Percentiles rank a stretch among this genome's conserved stretches.
Conservation (phyloP, 108 stramenopile genomes). For the Pseudonitzschia delicatissima region DNA sequence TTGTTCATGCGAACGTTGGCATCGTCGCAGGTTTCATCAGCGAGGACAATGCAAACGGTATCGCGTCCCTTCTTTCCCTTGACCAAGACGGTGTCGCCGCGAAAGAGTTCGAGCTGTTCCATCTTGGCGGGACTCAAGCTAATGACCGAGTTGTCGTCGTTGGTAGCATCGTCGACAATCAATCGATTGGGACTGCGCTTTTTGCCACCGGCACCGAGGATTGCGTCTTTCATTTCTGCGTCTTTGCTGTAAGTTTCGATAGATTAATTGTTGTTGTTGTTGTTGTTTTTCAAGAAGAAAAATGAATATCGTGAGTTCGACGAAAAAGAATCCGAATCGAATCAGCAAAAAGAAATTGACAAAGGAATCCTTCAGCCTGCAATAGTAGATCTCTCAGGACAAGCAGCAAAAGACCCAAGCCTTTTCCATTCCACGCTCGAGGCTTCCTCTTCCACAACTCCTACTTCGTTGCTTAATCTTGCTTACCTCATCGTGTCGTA, state of each 20-base stretch:
- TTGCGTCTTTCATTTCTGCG: constrained; percentile 88
- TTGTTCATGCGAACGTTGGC: constrained; percentile 99
- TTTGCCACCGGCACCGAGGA: constrained; percentile 69
- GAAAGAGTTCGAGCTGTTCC: constrained; percentile 98
- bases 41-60: constrained; percentile 98
- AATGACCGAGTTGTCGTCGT: constrained; percentile 99
- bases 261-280: neutral
- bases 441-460: too few relatives aligned
- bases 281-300: neutral
- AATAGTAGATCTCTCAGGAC: neutral
- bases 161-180: constrained; percentile 98
- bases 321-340: neutral
- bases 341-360: neutral
- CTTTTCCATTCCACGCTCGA: too few relatives aligned
- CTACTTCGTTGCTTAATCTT: too few relatives aligned
- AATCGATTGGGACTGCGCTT: constrained; percentile 98
- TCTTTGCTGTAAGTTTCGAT: constrained; percentile 47
- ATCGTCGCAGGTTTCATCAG: constrained; percentile 96
- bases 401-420: neutral
- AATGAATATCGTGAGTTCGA: neutral
- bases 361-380: too few relatives aligned
- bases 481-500: too few relatives aligned
- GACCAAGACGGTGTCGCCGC: constrained; percentile 98
- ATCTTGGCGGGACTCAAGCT: constrained; percentile 90
- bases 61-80: constrained; percentile 99